Evolutionary conservation across 345 rosid genomes (phyloP).

Genomic region (Gossypium bickii): DNA sequence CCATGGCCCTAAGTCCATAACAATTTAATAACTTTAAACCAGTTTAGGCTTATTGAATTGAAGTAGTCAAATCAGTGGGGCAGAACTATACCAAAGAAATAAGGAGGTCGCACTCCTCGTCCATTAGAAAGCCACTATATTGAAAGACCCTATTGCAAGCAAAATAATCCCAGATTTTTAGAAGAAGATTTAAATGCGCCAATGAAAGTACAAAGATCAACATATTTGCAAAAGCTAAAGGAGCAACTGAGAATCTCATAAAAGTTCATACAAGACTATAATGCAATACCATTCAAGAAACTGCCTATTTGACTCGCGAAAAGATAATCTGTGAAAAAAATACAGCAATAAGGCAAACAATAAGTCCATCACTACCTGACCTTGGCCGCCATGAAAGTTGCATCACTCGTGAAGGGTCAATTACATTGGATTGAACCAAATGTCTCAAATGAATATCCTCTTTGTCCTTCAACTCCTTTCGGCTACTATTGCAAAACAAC

Average conservation of each 20-base stretch:
- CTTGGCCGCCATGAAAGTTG: slow-evolving; percentile 91
- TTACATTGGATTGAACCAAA: slow-evolving; percentile 32
- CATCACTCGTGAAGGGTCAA: slow-evolving; percentile 61
- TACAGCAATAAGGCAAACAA: background rate
- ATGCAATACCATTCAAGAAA: background rate
- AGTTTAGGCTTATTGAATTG: background rate
- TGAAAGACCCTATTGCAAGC: slow-evolving; percentile 60
- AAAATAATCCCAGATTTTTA: slow-evolving; percentile 23
- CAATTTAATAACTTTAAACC: slow-evolving; percentile 13
- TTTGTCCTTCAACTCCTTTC: slow-evolving; percentile 68
- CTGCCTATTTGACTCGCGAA: background rate
- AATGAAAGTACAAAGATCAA: background rate
- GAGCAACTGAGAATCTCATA: background rate
- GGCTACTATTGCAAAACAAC: slow-evolving; percentile 31
- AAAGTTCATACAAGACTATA: background rate
- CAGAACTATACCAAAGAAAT: slow-evolving; percentile 48
- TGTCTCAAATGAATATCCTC: slow-evolving; percentile 25
- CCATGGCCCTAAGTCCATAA: slow-evolving; percentile 35
- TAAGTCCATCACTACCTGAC: slow-evolving; percentile 61
- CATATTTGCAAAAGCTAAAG: slow-evolving; percentile 6
- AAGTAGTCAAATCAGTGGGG: background rate
- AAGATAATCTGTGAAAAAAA: background rate
- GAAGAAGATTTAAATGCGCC: slow-evolving; percentile 7
- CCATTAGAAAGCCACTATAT: slow-evolving; percentile 57
- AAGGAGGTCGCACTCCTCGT: slow-evolving; percentile 79